Evolutionary conservation across 176 grass and related monocot species (phyloP), one percentile per base, ranked within the genome.

Genomic region (Stipa capillata): DNA sequence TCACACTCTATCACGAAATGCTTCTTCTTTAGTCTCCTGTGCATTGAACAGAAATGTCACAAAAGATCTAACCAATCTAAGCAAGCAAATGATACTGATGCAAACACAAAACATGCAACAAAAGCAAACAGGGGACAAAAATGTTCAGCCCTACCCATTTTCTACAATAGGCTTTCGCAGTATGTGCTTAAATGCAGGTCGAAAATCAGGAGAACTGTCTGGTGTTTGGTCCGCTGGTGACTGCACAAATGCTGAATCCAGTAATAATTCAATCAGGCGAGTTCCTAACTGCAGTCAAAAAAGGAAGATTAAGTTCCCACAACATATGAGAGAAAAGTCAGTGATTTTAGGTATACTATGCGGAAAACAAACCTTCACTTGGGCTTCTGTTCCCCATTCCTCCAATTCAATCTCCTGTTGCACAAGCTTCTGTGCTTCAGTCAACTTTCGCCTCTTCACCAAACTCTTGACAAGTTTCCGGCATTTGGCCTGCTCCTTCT

Each of bases 1-100:
- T 98, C 92, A 47, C 92, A 98, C 80, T 92, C 92, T 85, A 98
- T 91, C 39, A 94, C 92, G 34, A 90, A 93, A 32, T 94, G 91
- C 56, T 82, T 85, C 72, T 90, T 90, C 73, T 79, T 89, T 52
- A 88, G 58, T 62, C 76, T 98, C 80, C 95, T 98, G 69, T 81
- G 37, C 56, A 55, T 73, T 72, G 18, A 82, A 73, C 18, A 90
- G 12, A 77, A 78, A 77, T 45, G 44, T 86, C 61, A 86, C 11
- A 65, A 56, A 24, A 44, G 6, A 75, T 84, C 16, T 32, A 65
- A 36, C 4, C 16, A 79, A 53, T 79, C 32, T 72, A 83, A 56
- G 39, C 56, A 58, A 69, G 76, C 25, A 71, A 15, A 70, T 32
- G 12, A 51, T 64, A 82, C 50, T 79, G 33, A 76, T 60, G 43